A percentile compares a stretch with the other conserved stretches of the same genome.
Evolutionary conservation across 805 yeast genomes (phyloP).

Genomic region (Pichia nakasei): DNA sequence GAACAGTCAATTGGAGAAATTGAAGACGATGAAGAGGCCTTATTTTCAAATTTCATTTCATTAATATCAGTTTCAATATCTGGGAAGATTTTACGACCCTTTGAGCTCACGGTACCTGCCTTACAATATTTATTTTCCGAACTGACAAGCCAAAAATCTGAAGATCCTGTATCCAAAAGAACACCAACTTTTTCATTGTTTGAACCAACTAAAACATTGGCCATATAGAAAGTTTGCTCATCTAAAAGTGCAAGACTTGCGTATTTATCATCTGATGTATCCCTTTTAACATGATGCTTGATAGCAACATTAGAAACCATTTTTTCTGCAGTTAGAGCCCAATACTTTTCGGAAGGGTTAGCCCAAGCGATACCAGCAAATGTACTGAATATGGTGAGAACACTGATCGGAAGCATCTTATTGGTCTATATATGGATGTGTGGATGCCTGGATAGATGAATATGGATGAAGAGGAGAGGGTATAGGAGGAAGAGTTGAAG

Average conservation of each 20-base stretch:
- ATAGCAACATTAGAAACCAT: constrained; percentile 7
- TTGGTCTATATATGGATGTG: no score
- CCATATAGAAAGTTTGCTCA: constrained; percentile 36
- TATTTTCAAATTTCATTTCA: neutral
- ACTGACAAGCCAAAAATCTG: constrained; percentile 60
- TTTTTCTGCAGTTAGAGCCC: constrained; percentile 17
- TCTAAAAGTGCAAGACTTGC: constrained; percentile 30
- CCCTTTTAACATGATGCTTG: constrained; percentile 17
- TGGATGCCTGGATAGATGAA: no score
- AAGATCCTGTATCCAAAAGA: constrained; percentile 65
- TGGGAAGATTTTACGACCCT: neutral
- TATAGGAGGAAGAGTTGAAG: no score
- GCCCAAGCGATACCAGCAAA: neutral
- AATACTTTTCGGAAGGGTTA: constrained; percentile 4
- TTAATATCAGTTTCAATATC: neutral
- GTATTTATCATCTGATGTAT: constrained; percentile 13
- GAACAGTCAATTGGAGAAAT: constrained; percentile 30
- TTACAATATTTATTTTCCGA: constrained; percentile 40
- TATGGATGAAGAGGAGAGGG: no score
- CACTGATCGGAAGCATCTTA: neutral
- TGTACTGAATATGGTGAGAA: neutral
- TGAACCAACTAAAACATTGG: constrained; percentile 45
- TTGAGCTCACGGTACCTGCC: constrained; percentile 5
- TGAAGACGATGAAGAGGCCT: constrained; percentile 1
- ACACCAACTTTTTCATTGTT: constrained; percentile 45